These are phyloP conservation scores for Crithidia thermophila DNA, from an alignment of 208 protist genomes.

Conservation along the genomic window DNA sequence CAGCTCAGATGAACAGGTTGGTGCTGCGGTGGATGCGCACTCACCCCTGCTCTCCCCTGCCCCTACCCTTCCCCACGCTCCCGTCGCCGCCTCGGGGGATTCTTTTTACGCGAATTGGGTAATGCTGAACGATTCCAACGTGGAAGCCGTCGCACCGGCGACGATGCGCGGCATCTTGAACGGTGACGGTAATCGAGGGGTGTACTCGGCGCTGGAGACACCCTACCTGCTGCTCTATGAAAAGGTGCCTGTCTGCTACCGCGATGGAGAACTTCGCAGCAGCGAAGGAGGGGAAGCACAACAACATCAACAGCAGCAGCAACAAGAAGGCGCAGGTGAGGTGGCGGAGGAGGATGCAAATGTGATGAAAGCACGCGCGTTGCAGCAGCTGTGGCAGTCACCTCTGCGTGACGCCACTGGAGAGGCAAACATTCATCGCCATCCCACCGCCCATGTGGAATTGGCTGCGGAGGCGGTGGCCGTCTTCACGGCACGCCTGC, in stretches of 20 bases:
- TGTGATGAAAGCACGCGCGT: not conserved
- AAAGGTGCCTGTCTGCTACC: slow-evolving; percentile 21
- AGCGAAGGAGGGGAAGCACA: not conserved
- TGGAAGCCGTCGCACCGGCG: slow-evolving; percentile 29
- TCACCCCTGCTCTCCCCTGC: slow-evolving; percentile 3
- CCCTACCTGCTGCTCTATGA: slow-evolving; percentile 72
- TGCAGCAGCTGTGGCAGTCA: slow-evolving; percentile 8
- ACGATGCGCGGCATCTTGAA: slow-evolving; percentile 37
- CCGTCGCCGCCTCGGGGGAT: slow-evolving; percentile 14
- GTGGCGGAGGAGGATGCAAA: not conserved
- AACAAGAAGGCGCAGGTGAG: not conserved
- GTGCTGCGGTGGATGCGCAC: not conserved
- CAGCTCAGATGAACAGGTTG: not conserved
- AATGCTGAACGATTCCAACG: slow-evolving; percentile 62
- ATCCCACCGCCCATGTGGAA: not conserved
- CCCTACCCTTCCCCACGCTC: not conserved
- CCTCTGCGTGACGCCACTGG: too few relatives aligned
- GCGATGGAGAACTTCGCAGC: not conserved
- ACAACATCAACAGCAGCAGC: not conserved
- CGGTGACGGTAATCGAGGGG: slow-evolving; percentile 35
- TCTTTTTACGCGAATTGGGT: slow-evolving; percentile 43
- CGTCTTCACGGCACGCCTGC: slow-evolving; percentile 1
- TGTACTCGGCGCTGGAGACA: slow-evolving; percentile 53
- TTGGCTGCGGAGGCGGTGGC: slow-evolving; percentile 5
- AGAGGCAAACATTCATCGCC: not conserved